Evolutionary conservation across 1,284 basidiomycete genomes (phyloP).

Genomic region (Neonothopanus nambi): DNA sequence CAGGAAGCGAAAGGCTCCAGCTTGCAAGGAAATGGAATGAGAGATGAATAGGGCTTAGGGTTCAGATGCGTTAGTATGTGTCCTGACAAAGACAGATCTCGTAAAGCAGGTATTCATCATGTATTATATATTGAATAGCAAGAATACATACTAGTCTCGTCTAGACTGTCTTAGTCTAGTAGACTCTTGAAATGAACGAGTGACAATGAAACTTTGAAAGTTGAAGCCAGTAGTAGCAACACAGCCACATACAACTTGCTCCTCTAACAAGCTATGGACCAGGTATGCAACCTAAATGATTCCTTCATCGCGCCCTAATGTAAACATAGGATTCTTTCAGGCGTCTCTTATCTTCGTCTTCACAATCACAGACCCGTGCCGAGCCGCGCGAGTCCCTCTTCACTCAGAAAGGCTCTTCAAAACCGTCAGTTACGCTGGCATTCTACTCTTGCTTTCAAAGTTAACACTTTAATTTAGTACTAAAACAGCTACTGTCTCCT

Average conservation of each 20-base stretch:
- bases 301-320: conserved; percentile 6
- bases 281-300: conserved; percentile 1
- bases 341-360: conserved; percentile 11
- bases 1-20: too few relatives aligned
- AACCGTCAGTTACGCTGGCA: neutral
- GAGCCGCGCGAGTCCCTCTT: conserved; percentile 12
- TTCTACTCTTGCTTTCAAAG: neutral
- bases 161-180: too few relatives aligned
- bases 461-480: neutral
- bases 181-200: too few relatives aligned
- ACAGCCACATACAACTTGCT: too few relatives aligned
- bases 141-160: too few relatives aligned
- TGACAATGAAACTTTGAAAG: too few relatives aligned
- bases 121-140: too few relatives aligned
- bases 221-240: too few relatives aligned
- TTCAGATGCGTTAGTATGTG: too few relatives aligned
- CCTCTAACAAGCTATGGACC: conserved; percentile 12
- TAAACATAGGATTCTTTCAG: conserved; percentile 14
- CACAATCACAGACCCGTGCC: neutral
- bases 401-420: conserved; percentile 3
- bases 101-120: too few relatives aligned
- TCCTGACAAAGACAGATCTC: too few relatives aligned
- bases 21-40: neutral
- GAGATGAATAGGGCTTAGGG: neutral
- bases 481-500: conserved; percentile 32